Evolutionary conservation across 2,329 filamentous ascomycete species (phyloP).

Genomic region (Aspergillus ochraceus): DNA sequence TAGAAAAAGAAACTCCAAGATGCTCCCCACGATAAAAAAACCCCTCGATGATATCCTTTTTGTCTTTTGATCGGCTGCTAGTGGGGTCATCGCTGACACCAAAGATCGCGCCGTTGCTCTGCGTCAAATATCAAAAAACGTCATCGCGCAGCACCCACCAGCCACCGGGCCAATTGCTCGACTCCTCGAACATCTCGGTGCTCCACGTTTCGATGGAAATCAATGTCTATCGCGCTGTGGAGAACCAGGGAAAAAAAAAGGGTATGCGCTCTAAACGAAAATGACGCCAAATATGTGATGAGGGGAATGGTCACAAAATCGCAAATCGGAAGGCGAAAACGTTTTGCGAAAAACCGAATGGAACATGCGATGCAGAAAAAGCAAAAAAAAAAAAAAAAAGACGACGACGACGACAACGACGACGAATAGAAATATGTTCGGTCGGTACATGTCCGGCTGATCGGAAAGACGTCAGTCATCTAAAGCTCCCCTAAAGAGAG

Average conservation of each 20-base stretch:
- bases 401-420: neutral
- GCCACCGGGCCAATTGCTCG: neutral
- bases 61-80: neutral
- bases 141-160: conserved; percentile 15
- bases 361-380: neutral
- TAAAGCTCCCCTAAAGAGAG: neutral
- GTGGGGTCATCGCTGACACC: neutral
- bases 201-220: neutral
- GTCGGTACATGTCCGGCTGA: neutral
- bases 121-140: conserved; percentile 10
- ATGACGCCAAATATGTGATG: neutral
- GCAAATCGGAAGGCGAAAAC: neutral
- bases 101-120: neutral
- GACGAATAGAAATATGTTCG: neutral
- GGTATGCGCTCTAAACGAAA: neutral
- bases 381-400: neutral
- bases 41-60: neutral
- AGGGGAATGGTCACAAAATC: neutral
- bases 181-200: neutral
- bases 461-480: neutral
- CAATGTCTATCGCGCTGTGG: neutral
- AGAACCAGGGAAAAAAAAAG: neutral
- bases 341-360: neutral
- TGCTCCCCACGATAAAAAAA: neutral
- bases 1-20: neutral